phyloP scores from a whole-genome alignment of 2,329 filamentous ascomycete species.

The Mycosphaerella arachidis region DNA sequence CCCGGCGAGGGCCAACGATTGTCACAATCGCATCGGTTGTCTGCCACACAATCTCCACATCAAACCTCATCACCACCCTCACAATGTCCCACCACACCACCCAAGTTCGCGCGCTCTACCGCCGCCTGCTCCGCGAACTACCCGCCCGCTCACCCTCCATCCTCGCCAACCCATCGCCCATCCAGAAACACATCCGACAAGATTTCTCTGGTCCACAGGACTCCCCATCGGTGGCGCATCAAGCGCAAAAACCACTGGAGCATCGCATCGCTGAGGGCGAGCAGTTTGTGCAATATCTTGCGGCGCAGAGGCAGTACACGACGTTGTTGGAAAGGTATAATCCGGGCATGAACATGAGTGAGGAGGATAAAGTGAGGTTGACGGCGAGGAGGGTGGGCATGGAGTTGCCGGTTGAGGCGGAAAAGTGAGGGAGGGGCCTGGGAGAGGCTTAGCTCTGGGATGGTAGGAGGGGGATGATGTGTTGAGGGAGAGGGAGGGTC shows the following conservation, averaged over 20 bases:
- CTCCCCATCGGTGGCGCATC: conserved; percentile 37
- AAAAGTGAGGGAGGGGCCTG: background rate
- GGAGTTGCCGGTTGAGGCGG: conserved; percentile 67
- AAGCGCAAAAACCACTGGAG: conserved; percentile 26
- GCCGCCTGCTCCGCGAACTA: conserved; percentile 81
- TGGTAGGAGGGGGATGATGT: too few species aligned
- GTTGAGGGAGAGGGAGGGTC: too few species aligned
- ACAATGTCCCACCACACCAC: conserved; percentile 39
- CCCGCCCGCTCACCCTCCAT: conserved; percentile 60
- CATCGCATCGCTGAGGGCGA: conserved; percentile 54
- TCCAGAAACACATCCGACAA: conserved; percentile 65
- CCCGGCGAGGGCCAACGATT: too few species aligned
- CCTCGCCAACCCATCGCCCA: conserved; percentile 56
- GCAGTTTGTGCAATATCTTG: conserved; percentile 74
- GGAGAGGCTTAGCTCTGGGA: too few species aligned
- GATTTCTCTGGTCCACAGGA: conserved; percentile 47
- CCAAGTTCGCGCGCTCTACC: conserved; percentile 72
- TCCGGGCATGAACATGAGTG: conserved; percentile 81
- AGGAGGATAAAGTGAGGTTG: conserved; percentile 76
- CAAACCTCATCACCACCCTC: background rate
- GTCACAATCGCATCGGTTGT: too few species aligned
- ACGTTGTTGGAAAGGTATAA: conserved; percentile 87
- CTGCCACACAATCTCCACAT: too few species aligned
- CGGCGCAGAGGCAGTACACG: conserved; percentile 79
- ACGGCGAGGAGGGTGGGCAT: conserved; percentile 85